phyloP scores from a whole-genome alignment of 495 filamentous ascomycete genomes.

The Neurospora hispaniola region DNA sequence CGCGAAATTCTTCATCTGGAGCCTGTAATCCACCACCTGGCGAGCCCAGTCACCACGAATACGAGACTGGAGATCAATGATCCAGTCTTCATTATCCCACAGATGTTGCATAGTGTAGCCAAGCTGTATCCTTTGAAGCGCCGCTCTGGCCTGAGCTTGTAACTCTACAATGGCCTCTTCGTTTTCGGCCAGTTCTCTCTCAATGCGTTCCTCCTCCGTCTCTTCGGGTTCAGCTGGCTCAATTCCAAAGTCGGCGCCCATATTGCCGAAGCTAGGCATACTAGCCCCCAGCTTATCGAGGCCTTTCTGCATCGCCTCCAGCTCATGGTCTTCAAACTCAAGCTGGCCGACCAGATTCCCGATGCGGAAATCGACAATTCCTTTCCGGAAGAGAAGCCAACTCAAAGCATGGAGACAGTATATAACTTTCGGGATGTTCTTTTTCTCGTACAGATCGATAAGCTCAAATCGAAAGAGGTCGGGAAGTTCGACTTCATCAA shows the following conservation, averaged over 20 bases:
- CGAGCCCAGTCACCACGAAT: constrained; percentile 62
- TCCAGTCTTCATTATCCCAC: constrained; percentile 76
- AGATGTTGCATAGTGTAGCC: constrained; percentile 76
- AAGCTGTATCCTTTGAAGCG: constrained; percentile 63
- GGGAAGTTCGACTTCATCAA: constrained; percentile 87
- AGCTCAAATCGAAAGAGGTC: constrained; percentile 98
- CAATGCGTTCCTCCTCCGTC: constrained; percentile 79
- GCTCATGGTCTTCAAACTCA: constrained; percentile 94
- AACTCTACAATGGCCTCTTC: constrained; percentile 63
- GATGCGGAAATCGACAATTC: constrained; percentile 88
- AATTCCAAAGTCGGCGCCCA: constrained; percentile 89
- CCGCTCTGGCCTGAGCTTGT: constrained; percentile 79
- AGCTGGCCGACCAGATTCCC: constrained; percentile 97
- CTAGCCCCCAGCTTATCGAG: constrained; percentile 88
- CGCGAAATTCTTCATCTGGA: constrained; percentile 70
- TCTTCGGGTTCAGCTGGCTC: constrained; percentile 62
- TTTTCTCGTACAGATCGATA: constrained; percentile 98
- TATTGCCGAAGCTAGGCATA: constrained; percentile 96
- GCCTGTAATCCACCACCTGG: constrained; percentile 65
- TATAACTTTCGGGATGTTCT: constrained; percentile 98
- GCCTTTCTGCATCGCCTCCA: constrained; percentile 93
- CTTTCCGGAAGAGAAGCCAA: constrained; percentile 90
- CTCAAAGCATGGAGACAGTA: constrained; percentile 97
- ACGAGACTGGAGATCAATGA: constrained; percentile 73
- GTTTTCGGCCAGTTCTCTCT: constrained; percentile 70